Conservation (phyloP, 164 flowering plant species). For the Umbilicus rupestris region DNA sequence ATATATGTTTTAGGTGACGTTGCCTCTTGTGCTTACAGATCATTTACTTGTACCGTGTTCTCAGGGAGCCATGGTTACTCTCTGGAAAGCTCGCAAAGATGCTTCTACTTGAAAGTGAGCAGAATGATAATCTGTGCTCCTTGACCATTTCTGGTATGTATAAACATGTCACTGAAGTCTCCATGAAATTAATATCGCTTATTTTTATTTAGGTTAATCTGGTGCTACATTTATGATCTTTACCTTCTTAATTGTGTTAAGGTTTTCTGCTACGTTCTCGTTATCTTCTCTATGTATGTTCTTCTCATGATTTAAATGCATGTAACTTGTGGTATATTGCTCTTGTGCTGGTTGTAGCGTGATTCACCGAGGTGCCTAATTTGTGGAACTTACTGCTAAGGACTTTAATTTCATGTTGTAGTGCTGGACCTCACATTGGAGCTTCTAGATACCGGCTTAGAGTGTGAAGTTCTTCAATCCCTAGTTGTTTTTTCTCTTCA, state of each 20-base stretch:
- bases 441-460: slow-evolving; percentile 64
- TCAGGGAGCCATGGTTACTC: slow-evolving; percentile 66
- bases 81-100: slow-evolving; percentile 78
- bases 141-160: slow-evolving; percentile 68
- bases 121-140: slow-evolving; percentile 41
- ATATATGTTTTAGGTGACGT: neutral
- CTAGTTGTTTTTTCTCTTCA: slow-evolving; percentile 67
- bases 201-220: slow-evolving; percentile 1
- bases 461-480: slow-evolving; percentile 45
- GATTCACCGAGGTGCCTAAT: neutral
- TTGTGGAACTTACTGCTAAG: neutral
- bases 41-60: neutral
- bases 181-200: neutral
- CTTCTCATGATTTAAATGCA: neutral
- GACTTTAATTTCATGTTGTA: slow-evolving; percentile 25
- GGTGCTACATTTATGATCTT: neutral
- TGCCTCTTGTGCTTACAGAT: neutral
- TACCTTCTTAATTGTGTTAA: neutral
- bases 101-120: slow-evolving; percentile 67
- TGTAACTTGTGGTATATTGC: neutral
- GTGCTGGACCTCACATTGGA: slow-evolving; percentile 75
- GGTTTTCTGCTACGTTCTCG: neutral
- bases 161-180: neutral
- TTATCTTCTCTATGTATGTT: neutral
- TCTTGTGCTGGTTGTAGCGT: neutral